Base-by-base conservation (phyloP, 2,329 filamentous ascomycete genomes). In the Nothopassalora personata region DNA sequence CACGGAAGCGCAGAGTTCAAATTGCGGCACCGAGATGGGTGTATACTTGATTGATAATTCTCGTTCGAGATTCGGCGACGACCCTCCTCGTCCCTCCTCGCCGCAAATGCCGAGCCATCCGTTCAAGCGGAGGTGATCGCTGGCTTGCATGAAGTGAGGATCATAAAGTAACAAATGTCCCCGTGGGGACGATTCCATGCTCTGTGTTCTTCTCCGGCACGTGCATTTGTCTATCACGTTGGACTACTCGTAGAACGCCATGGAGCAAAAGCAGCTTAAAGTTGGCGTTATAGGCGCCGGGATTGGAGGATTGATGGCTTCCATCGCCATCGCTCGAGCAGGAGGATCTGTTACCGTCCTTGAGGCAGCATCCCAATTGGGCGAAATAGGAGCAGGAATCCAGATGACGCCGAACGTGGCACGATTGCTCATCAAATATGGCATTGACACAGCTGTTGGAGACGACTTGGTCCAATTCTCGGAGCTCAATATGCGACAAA, bases 401-500 rank as follows among this genome's bases (percentile, higher is more conserved):
- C 66, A 67, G 49, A 64, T 68, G 63, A 77, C 76, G 0, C 74
- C 76, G 0, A 78, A 77, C 55, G 74, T 73, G 5, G 71, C 75
- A 7, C 66, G 74, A 9, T 67, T 78, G 15, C 71, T 77, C 0
- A 70, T 74, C 48, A 67, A 71, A 57, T 78, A 74, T 70, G 75
- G 70, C 39, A 71, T 76, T 53, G 72, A 71, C 62, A 70, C 75
- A 45, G 68, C 71, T 23, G 75, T 78, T 60, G 76, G 76, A 9
- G 66, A 73, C 11, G 70, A 78, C 57, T 68, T 78, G n/a, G 72
- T 76, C 1, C 68, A 67, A 28, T 72, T 75, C 59, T 71, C 73
- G 45, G 75, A 77, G 64, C 60, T 76, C 46, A 75, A 76, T 54
- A 67, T 77, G 63, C 69, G 76, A 7, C 69, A 70, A 30, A 73